Percentiles rank a stretch among this genome's conserved stretches.
phyloP scores from a whole-genome alignment of 163 green algal species.

The Dunaliella salina region DNA sequence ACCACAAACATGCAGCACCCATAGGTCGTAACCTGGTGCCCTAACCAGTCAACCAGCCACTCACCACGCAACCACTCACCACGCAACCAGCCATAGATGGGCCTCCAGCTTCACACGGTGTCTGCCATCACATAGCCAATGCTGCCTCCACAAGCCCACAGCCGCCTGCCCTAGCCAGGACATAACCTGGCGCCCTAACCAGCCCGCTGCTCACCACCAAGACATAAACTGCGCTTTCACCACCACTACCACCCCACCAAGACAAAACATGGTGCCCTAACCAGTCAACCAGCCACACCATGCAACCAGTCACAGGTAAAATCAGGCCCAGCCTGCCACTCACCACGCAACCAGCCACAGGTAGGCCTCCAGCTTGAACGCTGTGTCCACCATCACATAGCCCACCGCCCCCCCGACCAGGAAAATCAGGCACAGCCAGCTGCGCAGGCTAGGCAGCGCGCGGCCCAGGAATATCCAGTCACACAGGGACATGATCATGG shows the following conservation, averaged over 20 bases:
- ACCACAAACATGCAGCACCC: too few relatives aligned
- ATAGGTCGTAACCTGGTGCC: background rate
- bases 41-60: background rate
- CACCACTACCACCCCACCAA: too few relatives aligned
- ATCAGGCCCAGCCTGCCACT: background rate
- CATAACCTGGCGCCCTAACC: too few relatives aligned
- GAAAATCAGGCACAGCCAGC: slow-evolving; percentile 52
- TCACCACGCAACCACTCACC: background rate
- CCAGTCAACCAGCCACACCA: too few relatives aligned
- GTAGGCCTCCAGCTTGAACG: slow-evolving; percentile 58
- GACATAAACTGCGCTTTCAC: too few relatives aligned
- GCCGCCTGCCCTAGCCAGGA: too few relatives aligned
- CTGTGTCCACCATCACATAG: slow-evolving; percentile 56
- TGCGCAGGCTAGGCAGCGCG: slow-evolving; percentile 48
- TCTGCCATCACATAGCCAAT: too few relatives aligned
- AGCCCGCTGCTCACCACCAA: slow-evolving; percentile 35
- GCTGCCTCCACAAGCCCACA: background rate
- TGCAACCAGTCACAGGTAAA: too few relatives aligned
- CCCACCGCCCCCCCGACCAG: slow-evolving; percentile 55
- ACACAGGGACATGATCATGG: slow-evolving; percentile 61
- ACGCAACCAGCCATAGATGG: background rate
- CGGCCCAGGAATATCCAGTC: slow-evolving; percentile 68
- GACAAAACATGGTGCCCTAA: too few relatives aligned
- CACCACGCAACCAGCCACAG: slow-evolving; percentile 62
- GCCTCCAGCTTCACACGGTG: slow-evolving; percentile 1